These are phyloP conservation scores for Isoetes taiwanensis DNA, from an alignment of 75 land plant genomes.

Conservation along the genomic window DNA sequence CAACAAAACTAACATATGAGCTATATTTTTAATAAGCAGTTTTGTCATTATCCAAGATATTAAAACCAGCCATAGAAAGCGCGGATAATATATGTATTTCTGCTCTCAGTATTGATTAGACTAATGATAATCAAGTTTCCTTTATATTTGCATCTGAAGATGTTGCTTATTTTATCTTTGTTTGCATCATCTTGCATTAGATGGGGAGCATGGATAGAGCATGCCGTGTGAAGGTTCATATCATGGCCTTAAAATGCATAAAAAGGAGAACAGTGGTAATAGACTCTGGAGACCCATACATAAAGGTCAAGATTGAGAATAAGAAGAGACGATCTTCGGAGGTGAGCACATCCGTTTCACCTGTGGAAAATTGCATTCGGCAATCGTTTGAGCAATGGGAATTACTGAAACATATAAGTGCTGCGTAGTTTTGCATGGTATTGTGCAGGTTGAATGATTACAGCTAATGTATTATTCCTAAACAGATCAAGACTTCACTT, in stretches of 20 bases:
- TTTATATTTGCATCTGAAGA: too few relatives aligned
- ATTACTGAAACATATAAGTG: neutral
- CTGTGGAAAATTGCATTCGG: neutral
- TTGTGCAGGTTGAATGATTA: neutral
- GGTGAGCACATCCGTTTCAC: slow-evolving; percentile 9
- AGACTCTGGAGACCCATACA: slow-evolving; percentile 16
- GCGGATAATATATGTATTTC: too few relatives aligned
- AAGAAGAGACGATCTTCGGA: slow-evolving; percentile 19
- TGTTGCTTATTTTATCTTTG: too few relatives aligned
- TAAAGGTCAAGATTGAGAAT: slow-evolving; percentile 29
- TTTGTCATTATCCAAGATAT: too few relatives aligned
- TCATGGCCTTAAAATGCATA: slow-evolving; percentile 21
- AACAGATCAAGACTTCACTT: slow-evolving; percentile 16
- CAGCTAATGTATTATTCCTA: neutral
- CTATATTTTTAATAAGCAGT: too few relatives aligned
- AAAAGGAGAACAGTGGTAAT: slow-evolving; percentile 12
- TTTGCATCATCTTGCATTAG: too few relatives aligned
- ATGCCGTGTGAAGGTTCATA: slow-evolving; percentile 29
- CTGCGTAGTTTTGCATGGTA: neutral
- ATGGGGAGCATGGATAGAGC: slow-evolving; percentile 36
- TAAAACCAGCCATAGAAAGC: too few relatives aligned
- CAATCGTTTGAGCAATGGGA: neutral
- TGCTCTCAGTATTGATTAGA: too few relatives aligned
- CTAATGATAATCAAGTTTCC: too few relatives aligned
- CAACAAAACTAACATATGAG: too few relatives aligned